Evolutionary conservation across 176 grass and related monocot genomes (phyloP), one percentile per base, ranked within the genome.

Genomic region (Carex littledalei): DNA sequence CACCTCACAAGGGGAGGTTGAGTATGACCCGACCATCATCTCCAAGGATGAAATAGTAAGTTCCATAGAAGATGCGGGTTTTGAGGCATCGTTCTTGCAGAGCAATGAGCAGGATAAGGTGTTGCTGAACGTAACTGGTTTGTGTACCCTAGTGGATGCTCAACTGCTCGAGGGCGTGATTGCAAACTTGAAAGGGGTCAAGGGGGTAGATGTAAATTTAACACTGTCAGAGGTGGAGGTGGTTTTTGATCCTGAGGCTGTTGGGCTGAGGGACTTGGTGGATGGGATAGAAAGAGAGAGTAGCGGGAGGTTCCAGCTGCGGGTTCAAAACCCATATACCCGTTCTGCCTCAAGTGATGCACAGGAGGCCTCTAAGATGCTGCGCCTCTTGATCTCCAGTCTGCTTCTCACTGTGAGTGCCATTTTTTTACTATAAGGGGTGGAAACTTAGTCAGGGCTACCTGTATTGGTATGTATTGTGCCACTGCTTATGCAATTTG

Each of bases 51-150:
- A 92, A 87, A 95, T 99, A 58, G 88, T 94, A 81, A 67, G 69
- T 41, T 88, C 91, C 70, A 99, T 99, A 9, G 96, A 99, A 88
- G 96, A 99, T 95, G 93, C 93, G 3, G 96, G 96, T 86, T 99
- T 99, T 80, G 96, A 99, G 26, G 93, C 96, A 67, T 85, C 83
- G 69, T 99, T 99, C 88, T 67, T 99, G 58, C 91, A 99, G 83
- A 95, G 93, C 65, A 95, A 76, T 3, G 91, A 99, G 18, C 88
- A 95, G 88, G 88, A 99, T 84, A 95, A 94, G 79, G 68, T 91
- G 86, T 94, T 91, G 57, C 80, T 99, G 69, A 84, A 87, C 17
- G 53, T 99, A 72, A 85, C 45, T 72, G 89, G 91, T 32, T 81
- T 94, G 31, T 77, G 80, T 47, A 86, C 82, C 47, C 87, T 90